phyloP scores from a whole-genome alignment of 1,284 basidiomycete species.

The Caloboletus inedulis region DNA sequence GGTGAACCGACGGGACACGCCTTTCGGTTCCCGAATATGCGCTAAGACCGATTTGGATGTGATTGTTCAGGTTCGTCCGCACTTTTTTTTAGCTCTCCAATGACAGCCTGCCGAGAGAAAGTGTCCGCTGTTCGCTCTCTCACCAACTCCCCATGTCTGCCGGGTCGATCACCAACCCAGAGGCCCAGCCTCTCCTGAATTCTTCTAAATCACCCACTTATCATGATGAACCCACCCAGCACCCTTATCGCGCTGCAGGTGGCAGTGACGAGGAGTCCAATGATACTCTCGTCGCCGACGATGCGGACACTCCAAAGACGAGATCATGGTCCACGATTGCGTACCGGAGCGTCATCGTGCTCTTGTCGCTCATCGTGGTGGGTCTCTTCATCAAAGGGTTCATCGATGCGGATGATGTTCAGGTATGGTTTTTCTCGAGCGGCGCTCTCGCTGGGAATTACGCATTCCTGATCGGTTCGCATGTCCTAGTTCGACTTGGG shows the following conservation, averaged over 20 bases:
- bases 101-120: neutral
- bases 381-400: conserved; percentile 65
- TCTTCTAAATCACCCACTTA: conserved; percentile 17
- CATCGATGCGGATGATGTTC: conserved; percentile 62
- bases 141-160: conserved; percentile 23
- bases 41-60: too few species aligned
- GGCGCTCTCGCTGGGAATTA: neutral
- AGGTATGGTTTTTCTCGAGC: conserved; percentile 42
- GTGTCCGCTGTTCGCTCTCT: neutral
- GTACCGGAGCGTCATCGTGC: conserved; percentile 34
- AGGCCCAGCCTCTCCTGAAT: conserved; percentile 25
- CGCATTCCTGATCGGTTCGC: conserved; percentile 3
- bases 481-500: conserved; percentile 68
- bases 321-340: conserved; percentile 19
- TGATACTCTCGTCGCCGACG: neutral
- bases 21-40: neutral
- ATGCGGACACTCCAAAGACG: conserved; percentile 2
- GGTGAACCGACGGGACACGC: neutral
- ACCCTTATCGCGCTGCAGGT: neutral
- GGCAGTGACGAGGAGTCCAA: conserved; percentile 22
- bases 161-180: conserved; percentile 9
- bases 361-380: conserved; percentile 39
- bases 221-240: neutral
- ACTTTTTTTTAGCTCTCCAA: too few species aligned
- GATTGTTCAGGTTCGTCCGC: too few species aligned